phyloP scores from a whole-genome alignment of 495 filamentous ascomycete genomes.

The Aspergillus mulundensis region DNA sequence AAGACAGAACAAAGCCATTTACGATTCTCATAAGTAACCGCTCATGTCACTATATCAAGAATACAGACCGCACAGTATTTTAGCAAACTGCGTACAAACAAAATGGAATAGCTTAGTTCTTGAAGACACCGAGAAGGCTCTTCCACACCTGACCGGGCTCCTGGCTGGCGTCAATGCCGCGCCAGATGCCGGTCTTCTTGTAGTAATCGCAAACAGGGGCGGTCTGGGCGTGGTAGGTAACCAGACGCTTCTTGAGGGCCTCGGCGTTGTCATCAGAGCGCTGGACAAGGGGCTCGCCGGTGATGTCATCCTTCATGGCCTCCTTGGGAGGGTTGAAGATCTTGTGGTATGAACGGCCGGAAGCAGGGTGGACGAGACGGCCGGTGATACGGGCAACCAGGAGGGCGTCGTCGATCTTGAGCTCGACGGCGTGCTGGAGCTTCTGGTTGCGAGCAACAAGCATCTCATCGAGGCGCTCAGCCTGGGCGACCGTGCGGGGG shows the following conservation, averaged over 20 bases:
- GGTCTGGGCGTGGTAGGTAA: constrained; percentile 93
- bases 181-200: constrained; percentile 95
- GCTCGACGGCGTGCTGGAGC: constrained; percentile 89
- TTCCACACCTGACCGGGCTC: constrained; percentile 95
- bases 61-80: constrained; percentile 3
- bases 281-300: constrained; percentile 94
- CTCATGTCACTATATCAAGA: constrained; percentile 8
- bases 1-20: constrained; percentile 2
- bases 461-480: constrained; percentile 92
- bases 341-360: constrained; percentile 94
- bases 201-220: constrained; percentile 91
- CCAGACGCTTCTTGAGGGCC: constrained; percentile 91
- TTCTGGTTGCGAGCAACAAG: constrained; percentile 65
- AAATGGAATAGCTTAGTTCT: constrained; percentile 25
- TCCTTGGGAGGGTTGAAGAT: constrained; percentile 98
- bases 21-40: constrained; percentile 2
- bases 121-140: constrained; percentile 81
- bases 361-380: constrained; percentile 90
- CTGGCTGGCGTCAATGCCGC: constrained; percentile 92
- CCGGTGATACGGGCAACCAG: constrained; percentile 96
- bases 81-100: constrained; percentile 1
- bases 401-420: constrained; percentile 92
- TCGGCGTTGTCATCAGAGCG: constrained; percentile 96
- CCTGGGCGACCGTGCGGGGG: constrained; percentile 92
- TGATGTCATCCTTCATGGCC: constrained; percentile 91